These are phyloP conservation scores for Skeletonema potamos DNA, from an alignment of 108 stramenopile species.

Conservation along the genomic window DNA sequence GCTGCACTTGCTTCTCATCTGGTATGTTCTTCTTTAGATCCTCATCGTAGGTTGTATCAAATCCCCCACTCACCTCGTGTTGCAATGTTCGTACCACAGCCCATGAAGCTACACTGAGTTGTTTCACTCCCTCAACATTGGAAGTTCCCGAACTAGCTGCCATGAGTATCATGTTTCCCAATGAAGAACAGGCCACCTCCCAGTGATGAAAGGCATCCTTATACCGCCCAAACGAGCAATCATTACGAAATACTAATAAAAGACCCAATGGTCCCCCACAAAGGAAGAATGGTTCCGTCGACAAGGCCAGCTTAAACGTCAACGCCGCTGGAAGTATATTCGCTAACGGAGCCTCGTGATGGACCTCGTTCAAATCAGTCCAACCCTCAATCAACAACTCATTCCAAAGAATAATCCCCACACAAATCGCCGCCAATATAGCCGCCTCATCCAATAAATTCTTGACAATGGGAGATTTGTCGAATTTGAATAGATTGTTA, in stretches of 20 bases:
- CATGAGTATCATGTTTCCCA: slow-evolving; percentile 1
- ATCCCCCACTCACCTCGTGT: background rate
- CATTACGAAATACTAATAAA: slow-evolving; percentile 3
- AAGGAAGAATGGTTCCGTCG: slow-evolving; percentile 17
- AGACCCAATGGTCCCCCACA: slow-evolving; percentile 14
- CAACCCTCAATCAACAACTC: slow-evolving; percentile 2
- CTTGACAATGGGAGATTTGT: background rate
- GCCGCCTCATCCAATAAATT: background rate
- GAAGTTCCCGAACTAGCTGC: background rate
- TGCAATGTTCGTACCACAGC: background rate
- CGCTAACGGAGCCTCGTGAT: background rate
- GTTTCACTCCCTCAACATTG: background rate
- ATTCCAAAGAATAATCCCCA: slow-evolving; percentile 5
- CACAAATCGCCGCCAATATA: background rate
- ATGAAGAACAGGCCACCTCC: background rate
- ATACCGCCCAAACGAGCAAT: background rate
- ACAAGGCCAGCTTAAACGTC: background rate
- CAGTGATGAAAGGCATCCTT: background rate
- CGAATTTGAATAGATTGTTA: background rate
- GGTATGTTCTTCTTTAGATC: slow-evolving; percentile 4
- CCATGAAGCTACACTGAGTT: background rate
- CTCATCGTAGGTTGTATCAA: slow-evolving; percentile 3
- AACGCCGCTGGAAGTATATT: background rate
- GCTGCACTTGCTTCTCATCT: slow-evolving; percentile 4
- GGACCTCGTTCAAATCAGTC: slow-evolving; percentile 1